Conservation (phyloP, 495 filamentous ascomycete genomes). For the Thermochaetoides thermophila region DNA sequence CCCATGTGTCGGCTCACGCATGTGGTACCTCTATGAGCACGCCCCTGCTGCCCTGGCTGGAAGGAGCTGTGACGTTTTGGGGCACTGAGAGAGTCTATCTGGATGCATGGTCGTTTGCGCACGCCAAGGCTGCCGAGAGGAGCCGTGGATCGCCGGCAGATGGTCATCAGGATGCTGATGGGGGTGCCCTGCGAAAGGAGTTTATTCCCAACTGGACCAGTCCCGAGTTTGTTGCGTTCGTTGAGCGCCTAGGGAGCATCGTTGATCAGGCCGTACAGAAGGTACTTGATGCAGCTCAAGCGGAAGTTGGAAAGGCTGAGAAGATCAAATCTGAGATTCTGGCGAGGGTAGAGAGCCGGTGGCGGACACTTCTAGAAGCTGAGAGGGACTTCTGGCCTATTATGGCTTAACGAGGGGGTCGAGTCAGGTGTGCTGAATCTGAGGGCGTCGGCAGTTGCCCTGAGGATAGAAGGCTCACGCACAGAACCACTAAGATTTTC, state of each 20-base stretch:
- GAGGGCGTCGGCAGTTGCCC: too few species aligned
- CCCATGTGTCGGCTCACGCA: too few species aligned
- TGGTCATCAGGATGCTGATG: slow-evolving; percentile 34
- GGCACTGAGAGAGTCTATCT: slow-evolving; percentile 55
- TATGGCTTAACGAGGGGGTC: too few species aligned
- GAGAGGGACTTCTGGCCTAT: slow-evolving; percentile 24
- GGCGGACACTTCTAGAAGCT: slow-evolving; percentile 20
- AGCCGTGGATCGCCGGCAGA: slow-evolving; percentile 2
- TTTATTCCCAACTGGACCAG: slow-evolving; percentile 57
- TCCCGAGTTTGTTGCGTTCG: slow-evolving; percentile 42
- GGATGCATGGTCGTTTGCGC: slow-evolving; percentile 42
- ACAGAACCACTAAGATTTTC: too few species aligned
- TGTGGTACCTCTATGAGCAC: too few species aligned
- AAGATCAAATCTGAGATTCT: slow-evolving; percentile 12
- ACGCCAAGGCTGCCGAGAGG: slow-evolving; percentile 18
- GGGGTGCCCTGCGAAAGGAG: slow-evolving; percentile 43
- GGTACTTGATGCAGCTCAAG: too few species aligned
- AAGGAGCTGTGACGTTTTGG: slow-evolving; percentile 59
- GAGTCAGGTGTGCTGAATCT: too few species aligned
- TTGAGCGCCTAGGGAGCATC: slow-evolving; percentile 20
- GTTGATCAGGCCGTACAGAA: slow-evolving; percentile 17
- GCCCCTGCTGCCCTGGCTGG: slow-evolving; percentile 27
- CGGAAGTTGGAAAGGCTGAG: slow-evolving; percentile 5
- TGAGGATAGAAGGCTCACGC: too few species aligned
- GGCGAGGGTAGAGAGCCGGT: slow-evolving; percentile 16